Base-by-base conservation (phyloP, 306 rosid species). In the Acacia melanoxylon region DNA sequence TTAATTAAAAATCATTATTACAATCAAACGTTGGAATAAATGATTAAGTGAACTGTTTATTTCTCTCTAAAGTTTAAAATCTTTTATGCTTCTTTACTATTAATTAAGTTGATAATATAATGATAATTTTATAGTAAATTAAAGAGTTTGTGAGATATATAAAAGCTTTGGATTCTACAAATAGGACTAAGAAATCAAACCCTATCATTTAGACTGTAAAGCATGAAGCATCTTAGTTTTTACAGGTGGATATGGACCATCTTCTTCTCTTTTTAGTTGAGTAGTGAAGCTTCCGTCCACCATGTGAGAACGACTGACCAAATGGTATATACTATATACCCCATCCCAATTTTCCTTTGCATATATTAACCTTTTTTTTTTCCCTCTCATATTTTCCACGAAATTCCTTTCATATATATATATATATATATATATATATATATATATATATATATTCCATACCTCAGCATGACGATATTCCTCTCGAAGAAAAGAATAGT, bases 391-490 rank as follows among this genome's bases (percentile, higher is more conserved):
- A 46, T 52, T 67, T 68, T 66, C 27, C 54, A 63, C 10, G 4
- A 15, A 31, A 13, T 37, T 35, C 75, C 37, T 27, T n/a, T 69
- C 52, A 6, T 37, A 52, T 31, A 31, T 31, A 31, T 31, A 31
- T 31, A 31, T 31, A 31, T 31, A 31, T 31, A 31, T 31, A 31
- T 31, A 31, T 31, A 31, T 31, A 31, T 31, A 31, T 31, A 31
- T 31, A 31, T 31, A 5, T 35, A 52, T 8, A 68, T 35, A 3
- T 40, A 35, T 65, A 44, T 6, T 24, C 79, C 52, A 35, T 44
- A 29, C 62, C 71, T 89, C 87, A 85, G 88, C 88, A 89, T 89
- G 92, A 89, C 88, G 86, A 75, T 58, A 22, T 29, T 82, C 29
- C 31, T 9, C 58, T 15, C 3, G 24, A 27, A 76, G 58, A 37